These are phyloP conservation scores for Picea abies DNA, from an alignment of 83 land plant genomes.

Conservation along the genomic window DNA sequence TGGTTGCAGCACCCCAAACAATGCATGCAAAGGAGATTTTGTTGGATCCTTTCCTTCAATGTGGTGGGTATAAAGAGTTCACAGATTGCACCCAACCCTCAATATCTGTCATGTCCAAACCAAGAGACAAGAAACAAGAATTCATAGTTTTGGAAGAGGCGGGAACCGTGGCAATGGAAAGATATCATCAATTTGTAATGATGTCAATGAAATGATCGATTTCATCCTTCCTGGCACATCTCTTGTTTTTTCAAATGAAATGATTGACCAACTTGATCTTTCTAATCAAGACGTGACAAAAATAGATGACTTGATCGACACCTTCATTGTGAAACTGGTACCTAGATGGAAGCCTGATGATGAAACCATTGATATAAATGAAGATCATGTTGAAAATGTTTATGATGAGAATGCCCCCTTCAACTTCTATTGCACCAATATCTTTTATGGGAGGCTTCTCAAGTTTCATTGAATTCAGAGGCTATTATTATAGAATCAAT, in stretches of 20 bases:
- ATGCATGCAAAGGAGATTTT: conserved; percentile 42
- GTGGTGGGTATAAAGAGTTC: conserved; percentile 6
- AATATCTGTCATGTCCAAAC: background rate
- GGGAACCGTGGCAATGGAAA: background rate
- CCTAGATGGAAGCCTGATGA: no score
- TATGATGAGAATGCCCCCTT: background rate
- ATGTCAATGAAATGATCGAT: background rate
- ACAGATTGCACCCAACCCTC: background rate
- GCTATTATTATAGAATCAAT: no score
- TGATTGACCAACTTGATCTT: no score
- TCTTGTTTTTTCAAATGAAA: conserved; percentile 25
- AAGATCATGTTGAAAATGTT: conserved; percentile 17
- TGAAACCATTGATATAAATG: background rate
- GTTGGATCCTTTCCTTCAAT: conserved; percentile 59
- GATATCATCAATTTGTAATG: conserved; percentile 7
- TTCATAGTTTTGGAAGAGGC: background rate
- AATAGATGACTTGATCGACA: no score
- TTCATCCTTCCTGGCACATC: conserved; percentile 25
- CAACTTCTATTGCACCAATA: background rate
- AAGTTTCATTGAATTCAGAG: conserved; percentile 19
- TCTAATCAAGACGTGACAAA: no score
- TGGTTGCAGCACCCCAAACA: no score
- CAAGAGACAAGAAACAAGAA: background rate
- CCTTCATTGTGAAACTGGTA: no score
- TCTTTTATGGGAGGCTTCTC: conserved; percentile 20